Base-by-base conservation (phyloP, 1,139 yeast genomes). In the Saccharomyces hybrid region DNA sequence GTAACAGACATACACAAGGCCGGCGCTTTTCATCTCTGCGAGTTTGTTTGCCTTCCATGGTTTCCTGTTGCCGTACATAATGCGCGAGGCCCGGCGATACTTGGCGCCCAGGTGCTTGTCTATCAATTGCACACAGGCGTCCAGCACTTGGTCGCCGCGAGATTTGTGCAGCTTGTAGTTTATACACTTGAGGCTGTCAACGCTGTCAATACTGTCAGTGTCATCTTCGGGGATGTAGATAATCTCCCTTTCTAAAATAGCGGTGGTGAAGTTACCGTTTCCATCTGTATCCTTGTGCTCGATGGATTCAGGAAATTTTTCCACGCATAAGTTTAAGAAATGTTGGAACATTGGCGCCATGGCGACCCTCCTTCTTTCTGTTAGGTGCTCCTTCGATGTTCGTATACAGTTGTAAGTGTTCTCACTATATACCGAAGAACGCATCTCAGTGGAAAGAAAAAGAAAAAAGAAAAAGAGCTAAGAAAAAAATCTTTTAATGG, bases 31-130 rank as follows among this genome's bases (percentile, higher is more conserved):
- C 69, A 67, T 67, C 49, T 66, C 71, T 4, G 55, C 54, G 49
- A 59, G 42, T 53, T 67, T 67, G 56, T 61, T 61, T 9, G 27
- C 52, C 26, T 58, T 57, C 69, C 71, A 67, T 2, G 57, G 49
- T 14, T 47, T 29, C 27, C 53, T 28, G 52, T 62, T 63, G 25
- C 57, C 61, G 57, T 65, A 65, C 16, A 62, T 56, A 11, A 51
- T 51, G 16, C 53, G 47, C 34, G 59, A 56, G n/a, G 59, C 59
- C 28, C 52, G 48, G 23, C 48, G 47, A 55, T 66, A 66, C 38
- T 56, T 58, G 20, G 32, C 34, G 44, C 70, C 70, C 32, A 67
- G 55, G 48, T 64, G 66, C 26, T 48, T 49, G 44, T 60, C 64
- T 7, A 66, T 32, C 13, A 65, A 51, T 6, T 53, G 44, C n/a